Evolutionary conservation across 495 filamentous ascomycete genomes (phyloP).

Genomic region (Astrocystis sublimbata): DNA sequence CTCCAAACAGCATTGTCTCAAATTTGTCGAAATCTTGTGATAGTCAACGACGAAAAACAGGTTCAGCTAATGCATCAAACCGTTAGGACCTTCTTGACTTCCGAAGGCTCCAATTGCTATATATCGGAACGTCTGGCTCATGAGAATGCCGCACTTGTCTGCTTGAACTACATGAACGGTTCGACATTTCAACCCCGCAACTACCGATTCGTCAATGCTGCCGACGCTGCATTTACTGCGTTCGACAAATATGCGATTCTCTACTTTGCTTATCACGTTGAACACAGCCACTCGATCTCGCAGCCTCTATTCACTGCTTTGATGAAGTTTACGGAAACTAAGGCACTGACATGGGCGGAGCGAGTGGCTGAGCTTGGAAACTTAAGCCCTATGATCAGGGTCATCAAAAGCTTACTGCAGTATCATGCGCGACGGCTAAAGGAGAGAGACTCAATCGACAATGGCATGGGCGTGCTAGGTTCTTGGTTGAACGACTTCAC

Average conservation of each 20-base stretch:
- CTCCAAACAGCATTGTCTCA: slow-evolving; percentile 16
- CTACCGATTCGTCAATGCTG: slow-evolving; percentile 4
- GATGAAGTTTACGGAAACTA: slow-evolving; percentile 18
- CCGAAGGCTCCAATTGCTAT: slow-evolving; percentile 17
- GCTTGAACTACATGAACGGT: slow-evolving; percentile 24
- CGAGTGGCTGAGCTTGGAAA: slow-evolving; percentile 20
- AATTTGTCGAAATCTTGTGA: slow-evolving; percentile 26
- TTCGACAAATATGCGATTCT: slow-evolving; percentile 20
- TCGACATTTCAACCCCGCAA: slow-evolving; percentile 21
- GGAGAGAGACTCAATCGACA: slow-evolving; percentile 18
- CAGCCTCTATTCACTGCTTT: slow-evolving; percentile 18
- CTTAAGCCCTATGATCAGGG: slow-evolving; percentile 19
- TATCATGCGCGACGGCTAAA: slow-evolving; percentile 19
- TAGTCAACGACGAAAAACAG: slow-evolving; percentile 18
- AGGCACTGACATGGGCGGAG: slow-evolving; percentile 26
- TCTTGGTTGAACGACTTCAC: slow-evolving; percentile 23
- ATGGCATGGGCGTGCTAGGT: slow-evolving; percentile 6
- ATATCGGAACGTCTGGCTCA: slow-evolving; percentile 18
- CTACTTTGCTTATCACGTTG: slow-evolving; percentile 27
- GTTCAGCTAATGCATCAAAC: slow-evolving; percentile 30
- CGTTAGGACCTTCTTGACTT: slow-evolving; percentile 26
- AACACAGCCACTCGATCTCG: slow-evolving; percentile 21
- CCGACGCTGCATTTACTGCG: slow-evolving; percentile 6
- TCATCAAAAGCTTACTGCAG: slow-evolving; percentile 21
- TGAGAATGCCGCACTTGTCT: slow-evolving; percentile 25